Conservation (phyloP, 495 filamentous ascomycete genomes). For the Talaromyces proteolyticus region DNA sequence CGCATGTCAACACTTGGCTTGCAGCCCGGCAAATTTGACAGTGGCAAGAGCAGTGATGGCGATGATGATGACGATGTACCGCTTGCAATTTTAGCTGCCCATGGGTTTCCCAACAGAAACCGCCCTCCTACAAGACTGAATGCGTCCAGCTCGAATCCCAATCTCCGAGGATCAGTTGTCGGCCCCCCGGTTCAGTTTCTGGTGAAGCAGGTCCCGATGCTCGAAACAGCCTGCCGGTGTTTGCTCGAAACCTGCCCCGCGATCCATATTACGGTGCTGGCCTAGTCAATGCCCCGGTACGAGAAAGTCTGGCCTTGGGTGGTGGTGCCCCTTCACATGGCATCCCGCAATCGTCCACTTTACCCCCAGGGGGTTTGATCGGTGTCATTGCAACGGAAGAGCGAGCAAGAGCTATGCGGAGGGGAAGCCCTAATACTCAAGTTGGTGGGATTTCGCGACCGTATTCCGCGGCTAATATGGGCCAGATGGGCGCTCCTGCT, state of each 20-base stretch:
- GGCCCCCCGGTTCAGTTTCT: conserved; percentile 33
- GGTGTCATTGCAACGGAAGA: conserved; percentile 90
- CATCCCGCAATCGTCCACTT: conserved; percentile 17
- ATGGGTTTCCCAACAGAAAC: conserved; percentile 85
- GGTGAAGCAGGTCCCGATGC: conserved; percentile 37
- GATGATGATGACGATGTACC: conserved; percentile 88
- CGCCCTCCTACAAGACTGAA: conserved; percentile 69
- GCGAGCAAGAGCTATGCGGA: conserved; percentile 64
- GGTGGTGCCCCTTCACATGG: conserved; percentile 44
- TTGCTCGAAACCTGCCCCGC: conserved; percentile 78
- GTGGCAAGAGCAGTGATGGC: conserved; percentile 46
- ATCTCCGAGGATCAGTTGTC: conserved; percentile 35
- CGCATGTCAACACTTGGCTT: conserved; percentile 24
- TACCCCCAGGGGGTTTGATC: conserved; percentile 68
- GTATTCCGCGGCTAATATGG: conserved; percentile 41
- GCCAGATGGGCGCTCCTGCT: conserved; percentile 28
- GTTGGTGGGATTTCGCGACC: conserved; percentile 36
- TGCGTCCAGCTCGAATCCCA: conserved; percentile 55
- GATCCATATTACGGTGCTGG: conserved; percentile 88
- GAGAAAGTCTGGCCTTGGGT: conserved; percentile 72
- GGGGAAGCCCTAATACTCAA: conserved; percentile 69
- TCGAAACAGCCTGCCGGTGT: conserved; percentile 61
- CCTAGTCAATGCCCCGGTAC: conserved; percentile 64
- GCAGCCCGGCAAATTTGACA: conserved; percentile 28
- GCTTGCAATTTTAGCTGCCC: conserved; percentile 79